phyloP scores from a whole-genome alignment of 345 rosid species.

The Syzygium jambos region DNA sequence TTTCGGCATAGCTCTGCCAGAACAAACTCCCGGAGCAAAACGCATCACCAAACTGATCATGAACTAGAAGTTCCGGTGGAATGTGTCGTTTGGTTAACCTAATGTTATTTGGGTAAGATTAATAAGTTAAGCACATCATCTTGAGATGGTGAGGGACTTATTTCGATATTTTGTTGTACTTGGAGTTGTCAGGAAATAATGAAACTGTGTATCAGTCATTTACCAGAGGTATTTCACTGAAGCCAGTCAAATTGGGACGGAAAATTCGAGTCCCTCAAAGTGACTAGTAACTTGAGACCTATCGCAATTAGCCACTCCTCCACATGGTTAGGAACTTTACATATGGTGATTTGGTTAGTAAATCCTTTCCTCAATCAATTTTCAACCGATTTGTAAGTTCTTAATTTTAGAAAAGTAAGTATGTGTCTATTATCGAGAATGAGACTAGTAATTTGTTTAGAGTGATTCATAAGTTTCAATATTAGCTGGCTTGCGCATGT shows the following conservation, averaged over 20 bases:
- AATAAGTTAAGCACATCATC: neutral
- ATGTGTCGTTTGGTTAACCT: neutral
- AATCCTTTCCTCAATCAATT: neutral
- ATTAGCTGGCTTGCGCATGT: neutral
- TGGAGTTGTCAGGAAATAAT: neutral
- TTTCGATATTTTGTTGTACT: neutral
- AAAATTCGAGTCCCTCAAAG: neutral
- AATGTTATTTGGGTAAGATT: neutral
- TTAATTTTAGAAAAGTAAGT: neutral
- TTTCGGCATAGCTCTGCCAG: constrained; percentile 39
- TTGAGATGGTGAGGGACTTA: neutral
- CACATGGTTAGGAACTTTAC: neutral
- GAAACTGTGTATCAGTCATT: neutral
- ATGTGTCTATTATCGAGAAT: neutral
- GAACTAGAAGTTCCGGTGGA: neutral
- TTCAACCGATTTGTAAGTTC: neutral
- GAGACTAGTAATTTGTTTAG: neutral
- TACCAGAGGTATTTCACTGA: neutral
- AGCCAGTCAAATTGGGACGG: neutral
- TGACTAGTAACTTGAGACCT: neutral
- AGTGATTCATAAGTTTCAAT: neutral
- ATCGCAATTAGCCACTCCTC: neutral
- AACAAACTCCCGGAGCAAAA: constrained; percentile 21
- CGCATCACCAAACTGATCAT: constrained; percentile 23
- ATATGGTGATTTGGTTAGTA: neutral